A percentile compares a stretch with the other conserved stretches of the same genome.
Conservation (phyloP, 305 asterid species). For the Fraxinus sp. region DNA sequence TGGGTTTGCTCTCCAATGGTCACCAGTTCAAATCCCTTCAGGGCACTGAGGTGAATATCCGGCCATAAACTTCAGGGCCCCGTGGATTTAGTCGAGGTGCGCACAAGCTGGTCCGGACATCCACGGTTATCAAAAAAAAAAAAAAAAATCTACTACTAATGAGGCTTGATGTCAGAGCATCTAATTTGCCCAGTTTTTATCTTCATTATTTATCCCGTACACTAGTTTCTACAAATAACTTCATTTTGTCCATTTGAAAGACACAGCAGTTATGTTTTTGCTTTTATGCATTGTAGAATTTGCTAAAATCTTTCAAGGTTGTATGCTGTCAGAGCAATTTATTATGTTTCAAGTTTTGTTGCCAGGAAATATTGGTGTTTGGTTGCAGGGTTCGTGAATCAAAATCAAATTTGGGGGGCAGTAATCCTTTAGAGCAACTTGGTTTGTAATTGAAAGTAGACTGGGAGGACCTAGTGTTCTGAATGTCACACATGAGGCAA, state of each 20-base stretch:
- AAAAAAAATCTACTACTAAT: not conserved
- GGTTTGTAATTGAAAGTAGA: slow-evolving; percentile 82
- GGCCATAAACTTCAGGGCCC: too few species aligned
- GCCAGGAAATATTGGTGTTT: not conserved
- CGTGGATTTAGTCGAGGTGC: too few species aligned
- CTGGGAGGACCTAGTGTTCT: slow-evolving; percentile 47
- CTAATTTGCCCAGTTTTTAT: not conserved
- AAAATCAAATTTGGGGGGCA: slow-evolving; percentile 55
- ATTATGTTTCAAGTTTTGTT: not conserved
- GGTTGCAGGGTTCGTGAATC: not conserved
- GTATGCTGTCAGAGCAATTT: not conserved
- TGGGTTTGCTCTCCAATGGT: too few species aligned
- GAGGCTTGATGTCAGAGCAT: not conserved
- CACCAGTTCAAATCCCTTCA: too few species aligned
- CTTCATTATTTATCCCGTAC: not conserved
- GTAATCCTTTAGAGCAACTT: slow-evolving; percentile 82
- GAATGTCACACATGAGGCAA: not conserved
- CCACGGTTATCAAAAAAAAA: too few species aligned
- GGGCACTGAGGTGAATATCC: too few species aligned
- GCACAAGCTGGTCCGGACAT: too few species aligned
- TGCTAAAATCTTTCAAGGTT: not conserved
- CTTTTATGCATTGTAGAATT: not conserved
- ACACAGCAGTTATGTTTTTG: not conserved
- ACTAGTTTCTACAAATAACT: too few species aligned
- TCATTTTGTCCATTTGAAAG: too few species aligned